A percentile compares a stretch with the other conserved stretches of the same genome.
Conservation (phyloP, 2,329 filamentous ascomycete species). For the Xylariaceae sp. region DNA sequence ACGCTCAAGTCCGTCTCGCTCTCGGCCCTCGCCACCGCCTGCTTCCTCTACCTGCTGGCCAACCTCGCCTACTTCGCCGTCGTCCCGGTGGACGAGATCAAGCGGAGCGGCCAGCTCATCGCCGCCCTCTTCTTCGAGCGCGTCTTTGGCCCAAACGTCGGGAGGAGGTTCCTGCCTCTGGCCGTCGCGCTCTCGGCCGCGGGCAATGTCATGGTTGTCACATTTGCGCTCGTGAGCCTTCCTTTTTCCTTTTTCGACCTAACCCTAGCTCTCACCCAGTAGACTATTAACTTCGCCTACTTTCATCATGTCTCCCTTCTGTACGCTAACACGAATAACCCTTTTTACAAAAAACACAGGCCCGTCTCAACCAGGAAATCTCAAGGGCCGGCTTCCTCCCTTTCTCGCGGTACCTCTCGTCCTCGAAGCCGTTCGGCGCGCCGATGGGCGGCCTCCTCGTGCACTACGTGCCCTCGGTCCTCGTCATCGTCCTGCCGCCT, state of each 20-base stretch:
- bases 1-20: conserved; percentile 59
- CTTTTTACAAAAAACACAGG: too few relatives aligned
- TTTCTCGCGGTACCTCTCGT: conserved; percentile 54
- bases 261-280: conserved; percentile 2
- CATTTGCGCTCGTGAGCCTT: conserved; percentile 56
- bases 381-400: conserved; percentile 67
- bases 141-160: conserved; percentile 55
- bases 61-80: conserved; percentile 60
- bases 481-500: conserved; percentile 61
- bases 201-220: conserved; percentile 69
- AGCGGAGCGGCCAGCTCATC: conserved; percentile 60
- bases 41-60: conserved; percentile 59
- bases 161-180: conserved; percentile 53
- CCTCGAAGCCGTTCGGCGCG: conserved; percentile 60
- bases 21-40: conserved; percentile 55
- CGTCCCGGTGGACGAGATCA: conserved; percentile 62
- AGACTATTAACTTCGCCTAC: too few relatives aligned
- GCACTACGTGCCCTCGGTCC: conserved; percentile 61
- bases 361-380: conserved; percentile 66
- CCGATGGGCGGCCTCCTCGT: conserved; percentile 63
- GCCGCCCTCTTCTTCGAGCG: conserved; percentile 62
- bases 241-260: not conserved
- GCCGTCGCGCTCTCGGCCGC: conserved; percentile 62
- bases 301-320: too few relatives aligned
- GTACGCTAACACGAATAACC: too few relatives aligned